Base-by-base conservation (phyloP, 148 eudicot genomes). In the Persicaria tinctoria region DNA sequence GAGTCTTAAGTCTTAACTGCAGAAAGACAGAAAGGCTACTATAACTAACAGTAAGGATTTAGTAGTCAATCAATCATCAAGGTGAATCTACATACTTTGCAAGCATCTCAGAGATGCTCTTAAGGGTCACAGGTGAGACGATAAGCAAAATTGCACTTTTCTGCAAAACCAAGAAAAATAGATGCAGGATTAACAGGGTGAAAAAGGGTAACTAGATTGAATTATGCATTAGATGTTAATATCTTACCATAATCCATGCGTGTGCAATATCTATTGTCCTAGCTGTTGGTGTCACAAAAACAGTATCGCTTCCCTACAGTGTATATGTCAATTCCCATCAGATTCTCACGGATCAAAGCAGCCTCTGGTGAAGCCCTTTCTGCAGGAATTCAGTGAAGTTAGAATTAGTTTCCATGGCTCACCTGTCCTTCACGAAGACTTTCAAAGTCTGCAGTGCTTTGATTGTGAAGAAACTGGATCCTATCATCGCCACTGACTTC, bases 371-470 rank as follows among this genome's bases (percentile, higher is more conserved):
- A 38, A 64, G 46, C 38, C 10, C 7, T 32, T 38, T 12, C 47
- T 0, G 12, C 46, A 12, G 16, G 69, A 14, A 46, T 38, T 38
- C 46, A 64, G 17, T 60, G 41, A 20, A 32, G 47, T 64, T 10
- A 44, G 70, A 66, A 16, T 20, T 59, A 78, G 41, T 70, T 11
- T 8, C 18, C 51, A 13, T 9, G 53, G 41, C 85, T 73, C 66
- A 87, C 93, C 91, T 87, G 86, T 70, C 93, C 93, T 81, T 89
- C 89, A 32, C 50, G 62, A 70, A 89, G 93, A 73, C 80, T 78
- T 81, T 89, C 93, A 83, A 89, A 89, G 80, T 89, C 78, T 66
- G 93, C 93, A 77, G 93, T 89, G 78, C 86, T 89, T 84, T 89
- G 93, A 76, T 89, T 89, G 84, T 89, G 93, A 74, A 89, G 93